phyloP scores from a whole-genome alignment of 331 rosid genomes.

The Quercus tomentella region DNA sequence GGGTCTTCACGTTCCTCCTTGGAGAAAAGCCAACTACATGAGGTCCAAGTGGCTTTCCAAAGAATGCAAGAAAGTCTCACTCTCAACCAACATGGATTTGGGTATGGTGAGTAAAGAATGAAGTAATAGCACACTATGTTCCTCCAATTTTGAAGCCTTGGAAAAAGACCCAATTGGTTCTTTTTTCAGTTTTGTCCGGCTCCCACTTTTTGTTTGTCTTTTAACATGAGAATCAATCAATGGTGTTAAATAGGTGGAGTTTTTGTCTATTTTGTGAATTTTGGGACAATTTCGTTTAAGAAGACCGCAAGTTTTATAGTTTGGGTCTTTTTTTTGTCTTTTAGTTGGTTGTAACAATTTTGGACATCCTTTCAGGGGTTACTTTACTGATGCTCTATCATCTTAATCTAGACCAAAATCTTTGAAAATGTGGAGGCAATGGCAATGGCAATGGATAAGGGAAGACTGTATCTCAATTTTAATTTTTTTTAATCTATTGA shows the following conservation, averaged over 20 bases:
- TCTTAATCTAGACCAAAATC: no score
- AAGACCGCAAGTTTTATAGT: no score
- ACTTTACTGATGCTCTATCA: no score
- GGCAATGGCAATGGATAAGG: no score
- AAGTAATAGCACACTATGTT: neutral
- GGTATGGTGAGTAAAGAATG: neutral
- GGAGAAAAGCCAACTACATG: slow-evolving; percentile 44
- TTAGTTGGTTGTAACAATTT: no score
- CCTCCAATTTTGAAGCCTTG: neutral
- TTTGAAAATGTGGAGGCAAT: no score
- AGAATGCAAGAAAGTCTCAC: slow-evolving; percentile 26
- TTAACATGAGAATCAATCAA: neutral
- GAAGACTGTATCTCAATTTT: no score
- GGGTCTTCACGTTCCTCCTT: slow-evolving; percentile 43
- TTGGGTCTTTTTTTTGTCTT: no score
- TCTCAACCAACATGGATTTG: slow-evolving; percentile 15
- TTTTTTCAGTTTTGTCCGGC: neutral
- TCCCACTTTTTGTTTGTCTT: neutral
- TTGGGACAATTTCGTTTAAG: neutral
- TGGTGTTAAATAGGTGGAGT: neutral
- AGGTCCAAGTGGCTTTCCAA: slow-evolving; percentile 44
- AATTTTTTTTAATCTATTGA: no score
- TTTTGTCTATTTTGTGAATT: neutral
- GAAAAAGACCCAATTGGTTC: neutral
- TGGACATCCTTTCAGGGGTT: no score